Conservation (phyloP, 148 eudicot genomes). For the Nepenthes gracilis region DNA sequence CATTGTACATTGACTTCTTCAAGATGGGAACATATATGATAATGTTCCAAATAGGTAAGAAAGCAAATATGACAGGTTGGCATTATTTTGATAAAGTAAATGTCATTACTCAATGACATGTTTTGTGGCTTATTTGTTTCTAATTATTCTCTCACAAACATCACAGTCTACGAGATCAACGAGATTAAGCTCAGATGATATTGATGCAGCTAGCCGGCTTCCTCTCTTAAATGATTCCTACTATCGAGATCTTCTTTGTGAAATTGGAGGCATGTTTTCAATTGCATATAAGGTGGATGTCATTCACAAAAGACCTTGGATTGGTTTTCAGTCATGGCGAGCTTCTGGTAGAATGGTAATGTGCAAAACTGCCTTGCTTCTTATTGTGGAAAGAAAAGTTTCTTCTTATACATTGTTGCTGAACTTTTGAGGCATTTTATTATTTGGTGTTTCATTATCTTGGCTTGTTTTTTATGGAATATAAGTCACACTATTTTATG, state of each 20-base stretch:
- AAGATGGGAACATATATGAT: no score
- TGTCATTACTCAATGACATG: background rate
- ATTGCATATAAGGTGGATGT: conserved; percentile 70
- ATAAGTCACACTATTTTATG: no score
- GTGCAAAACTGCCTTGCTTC: background rate
- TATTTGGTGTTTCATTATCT: no score
- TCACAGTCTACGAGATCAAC: conserved; percentile 50
- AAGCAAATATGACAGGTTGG: no score
- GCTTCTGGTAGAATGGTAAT: conserved; percentile 83
- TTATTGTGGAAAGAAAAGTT: background rate
- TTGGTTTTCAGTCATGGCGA: conserved; percentile 93
- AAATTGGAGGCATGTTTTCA: conserved; percentile 81
- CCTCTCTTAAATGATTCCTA: conserved; percentile 60
- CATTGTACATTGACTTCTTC: no score
- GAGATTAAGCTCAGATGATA: conserved; percentile 89
- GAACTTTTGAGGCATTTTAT: no score
- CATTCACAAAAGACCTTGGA: conserved; percentile 81
- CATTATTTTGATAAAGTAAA: no score
- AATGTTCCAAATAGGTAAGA: no score
- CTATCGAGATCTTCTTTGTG: conserved; percentile 60
- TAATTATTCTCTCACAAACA: background rate
- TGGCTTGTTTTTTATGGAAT: no score
- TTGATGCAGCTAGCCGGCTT: conserved; percentile 87
- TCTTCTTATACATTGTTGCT: background rate
- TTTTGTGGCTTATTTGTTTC: background rate